Base-by-base conservation (phyloP, 2,329 filamentous ascomycete species). In the Cercospora sp. region DNA sequence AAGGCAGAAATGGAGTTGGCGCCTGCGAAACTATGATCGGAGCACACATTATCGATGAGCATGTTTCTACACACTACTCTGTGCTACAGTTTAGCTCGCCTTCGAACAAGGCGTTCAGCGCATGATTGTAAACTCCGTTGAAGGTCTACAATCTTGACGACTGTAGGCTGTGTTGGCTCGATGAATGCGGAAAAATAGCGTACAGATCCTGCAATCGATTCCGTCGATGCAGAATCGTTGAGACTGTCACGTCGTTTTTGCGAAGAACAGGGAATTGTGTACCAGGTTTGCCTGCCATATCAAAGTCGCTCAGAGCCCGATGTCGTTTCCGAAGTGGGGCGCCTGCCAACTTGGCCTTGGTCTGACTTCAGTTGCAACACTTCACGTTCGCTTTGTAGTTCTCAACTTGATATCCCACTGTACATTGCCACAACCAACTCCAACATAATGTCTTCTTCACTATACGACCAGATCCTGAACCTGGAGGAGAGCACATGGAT, bases 401-500 rank as follows among this genome's bases (percentile, higher is more conserved):
- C 26, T 28, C 12, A 16, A 53, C 48, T 53, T 16, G 12, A 53
- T 20, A 53, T 53, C 26, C 12, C 26, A 53, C 23, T 30, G 20
- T 26, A 7, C 20, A 12, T 53, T 16, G 5, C 8, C 23, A 26
- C 20, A 30, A 8, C 48, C 12, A n/a, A 59, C 3, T 23, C 18
- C 36, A 48, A 62, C 60, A 48, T 62, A 45, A 33, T 59, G 33
- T 48, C 30, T 20, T 48, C 36, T 33, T 67, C 63, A 40, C 69
- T 74, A 9, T 60, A 72, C 67, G 67, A 72, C 36, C 59, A 65
- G 36, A 75, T 75, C 23, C 69, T 73, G 48, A 70, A 70, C 45
- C 69, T 76, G 5, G 75, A 76, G 69, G 73, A 75, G 57, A 70
- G 68, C 33, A 76, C 75, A n/a, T 76, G 75, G 75, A 69, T 69